Base-by-base conservation (phyloP, 2,329 filamentous ascomycete genomes). In the Colletotrichum sp. region DNA sequence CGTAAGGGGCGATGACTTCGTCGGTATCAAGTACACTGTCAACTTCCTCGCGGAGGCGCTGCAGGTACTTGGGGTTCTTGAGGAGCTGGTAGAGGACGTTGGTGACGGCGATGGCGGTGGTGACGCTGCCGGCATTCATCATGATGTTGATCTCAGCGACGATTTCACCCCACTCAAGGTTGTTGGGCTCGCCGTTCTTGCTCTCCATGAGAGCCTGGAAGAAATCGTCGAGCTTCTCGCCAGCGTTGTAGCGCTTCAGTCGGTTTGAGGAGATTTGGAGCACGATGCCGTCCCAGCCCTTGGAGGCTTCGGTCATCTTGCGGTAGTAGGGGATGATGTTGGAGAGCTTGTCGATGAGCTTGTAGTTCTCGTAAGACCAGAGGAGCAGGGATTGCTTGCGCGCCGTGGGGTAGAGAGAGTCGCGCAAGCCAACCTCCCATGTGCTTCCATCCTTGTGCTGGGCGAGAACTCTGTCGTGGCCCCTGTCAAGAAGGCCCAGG, bases 111-210 rank as follows among this genome's bases (percentile, higher is more conserved):
- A 84, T 84, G 15, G 82, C 81, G 2, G 89, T 91, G 0, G 89
- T 91, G 24, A 87, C 88, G 4, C 83, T 86, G 8, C 89, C 89
- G 2, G 89, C 90, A 77, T 85, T 86, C 78, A 87, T 87, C 86
- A 91, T 91, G 80, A 88, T 90, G 60, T 81, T 85, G 28, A 90
- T 84, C 78, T 92, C 90, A 15, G 90, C 89, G 1, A 90, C 86
- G 9, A 92, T 88, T 80, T 93, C 91, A 28, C 90, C 90, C 86
- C 86, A 90, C 75, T 91, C 88, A 2, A 92, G 86, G 49, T 86
- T 82, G 49, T 84, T 83, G 2, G 85, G 81, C 5, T 81, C 80
- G 18, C 83, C 87, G 21, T 85, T 83, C 69, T 84, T 69, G 67
- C 67, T 62, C 16, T 69, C 67, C 55, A 69, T 69, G 36, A 69